Evolutionary conservation across 345 rosid genomes (phyloP), one percentile per base, ranked within the genome.

Genomic region (Turritis glabra): DNA sequence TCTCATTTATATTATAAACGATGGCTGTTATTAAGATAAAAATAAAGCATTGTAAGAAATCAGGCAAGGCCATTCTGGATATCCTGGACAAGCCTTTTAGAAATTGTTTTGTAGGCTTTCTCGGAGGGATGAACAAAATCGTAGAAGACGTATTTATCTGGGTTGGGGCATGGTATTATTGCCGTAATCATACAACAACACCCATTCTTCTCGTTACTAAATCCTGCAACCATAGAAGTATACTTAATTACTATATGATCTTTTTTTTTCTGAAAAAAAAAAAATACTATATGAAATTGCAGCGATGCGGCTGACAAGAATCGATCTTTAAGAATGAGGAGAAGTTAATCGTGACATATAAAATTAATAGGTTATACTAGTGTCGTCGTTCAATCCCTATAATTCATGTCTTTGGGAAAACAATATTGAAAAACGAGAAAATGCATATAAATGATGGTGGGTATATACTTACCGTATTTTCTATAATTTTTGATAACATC

Each of bases 91-190:
- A 86, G 86, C 19, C 61, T 44, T 51, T 58, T 27, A 6, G 73
- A 4, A 53, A 61, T 75, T 18, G 64, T 79, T 60, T 61, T 81
- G 77, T 87, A 87, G 6, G 90, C 84, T 70, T 61, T 77, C 74
- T 90, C 92, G 0, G 92, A 79, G 10, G 96, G 96, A 80, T 90
- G 96, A 53, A 58, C 87, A 76, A 88, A 85, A 76, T 89, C 92
- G 80, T 85, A 89, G 57, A 87, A 89, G 21, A 89, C 75, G 47
- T 86, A 82, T 25, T 37, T 73, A 0, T 86, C 79, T 5, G 50
- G 81, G 56, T 82, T 65, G 0, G 57, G 4, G 65, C 96, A 90
- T 48, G 77, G 81, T 40, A 67, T 0, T 9, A 71, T 13, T 5
- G 73, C 61, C 32, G 69, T 38, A 7, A 15, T 6, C 81, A 66